Evolutionary conservation across 2,329 filamentous ascomycete species (phyloP), one percentile per base, ranked within the genome.

Genomic region (Ophiostoma quercus): DNA sequence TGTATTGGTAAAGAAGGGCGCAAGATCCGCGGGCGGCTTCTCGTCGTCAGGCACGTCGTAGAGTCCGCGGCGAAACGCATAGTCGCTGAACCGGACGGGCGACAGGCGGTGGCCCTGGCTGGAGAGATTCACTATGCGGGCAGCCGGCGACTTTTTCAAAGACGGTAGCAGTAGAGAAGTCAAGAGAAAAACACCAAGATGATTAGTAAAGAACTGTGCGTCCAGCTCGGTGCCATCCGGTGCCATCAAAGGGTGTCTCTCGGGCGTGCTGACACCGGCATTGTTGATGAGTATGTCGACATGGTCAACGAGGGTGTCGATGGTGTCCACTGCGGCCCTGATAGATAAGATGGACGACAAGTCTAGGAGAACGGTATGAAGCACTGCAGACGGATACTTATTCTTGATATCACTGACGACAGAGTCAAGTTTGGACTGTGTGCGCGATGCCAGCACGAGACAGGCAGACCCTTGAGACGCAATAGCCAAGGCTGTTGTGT

Each of bases 271-370:
- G 67, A 79, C 75, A 12, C 78, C 81, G 4, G 81, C 81, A 71
- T 82, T 82, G 72, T 82, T 82, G 69, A 82, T 76, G 9, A 82
- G 75, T 2, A 82, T 77, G 73, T 83, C 57, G 25, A 62, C 14
- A 32, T 62, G 57, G 25, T 4, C 25, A 4, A 32, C 57, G 25
- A 62, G 57, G 5, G 12, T 25, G 25, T 4, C 6, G 16, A 62
- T 32, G 6, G 57, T 16, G 6, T 14, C 57, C 6, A 25, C 57
- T 32, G 22, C 25, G 25, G 22, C n/a, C 9, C 7, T 25, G 14
- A 62, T 34, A 12, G 57, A 62, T 14, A 11, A 8, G 14, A 32
- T 62, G 22, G 57, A 62, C 57, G 57, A 62, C 25, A 62, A 25
- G 57, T 62, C 57, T 1, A 62, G 25, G 4, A 62, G 25, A 2